phyloP scores from a whole-genome alignment of 1,284 basidiomycete genomes.

The Boletus mariae region DNA sequence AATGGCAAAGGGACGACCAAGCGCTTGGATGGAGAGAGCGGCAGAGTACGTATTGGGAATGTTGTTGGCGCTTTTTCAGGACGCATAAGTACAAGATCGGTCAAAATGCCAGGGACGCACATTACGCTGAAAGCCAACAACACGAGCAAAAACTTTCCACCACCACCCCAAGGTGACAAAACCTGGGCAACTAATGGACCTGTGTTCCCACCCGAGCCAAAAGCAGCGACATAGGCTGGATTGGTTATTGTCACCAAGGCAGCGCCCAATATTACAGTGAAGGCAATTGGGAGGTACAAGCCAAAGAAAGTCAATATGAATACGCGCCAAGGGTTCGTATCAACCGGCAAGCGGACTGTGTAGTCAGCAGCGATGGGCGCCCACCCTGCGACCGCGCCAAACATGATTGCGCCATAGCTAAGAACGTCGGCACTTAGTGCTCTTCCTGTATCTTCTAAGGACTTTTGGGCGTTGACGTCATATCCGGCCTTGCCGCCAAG shows the following conservation, averaged over 20 bases:
- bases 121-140: constrained; percentile 54
- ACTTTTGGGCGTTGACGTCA: constrained; percentile 44
- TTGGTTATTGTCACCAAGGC: constrained; percentile 55
- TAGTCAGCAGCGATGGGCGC: constrained; percentile 53
- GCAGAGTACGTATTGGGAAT: constrained; percentile 60
- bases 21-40: constrained; percentile 53
- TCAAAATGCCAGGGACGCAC: constrained; percentile 25
- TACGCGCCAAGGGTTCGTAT: constrained; percentile 44
- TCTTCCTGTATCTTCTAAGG: constrained; percentile 44
- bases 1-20: constrained; percentile 50
- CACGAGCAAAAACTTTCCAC: constrained; percentile 59
- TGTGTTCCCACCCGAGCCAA: constrained; percentile 43
- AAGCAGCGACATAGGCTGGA: constrained; percentile 47
- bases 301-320: constrained; percentile 57
- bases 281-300: constrained; percentile 52
- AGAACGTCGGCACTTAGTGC: constrained; percentile 47
- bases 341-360: constrained; percentile 48
- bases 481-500: constrained; percentile 51
- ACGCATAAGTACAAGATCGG: neutral
- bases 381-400: constrained; percentile 51
- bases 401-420: constrained; percentile 57
- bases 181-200: constrained; percentile 46
- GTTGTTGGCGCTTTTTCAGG: constrained; percentile 46
- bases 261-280: constrained; percentile 55
- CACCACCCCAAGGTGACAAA: constrained; percentile 45